Base-by-base conservation (phyloP, 352 stramenopile species). In the Pythium angustatum region DNA sequence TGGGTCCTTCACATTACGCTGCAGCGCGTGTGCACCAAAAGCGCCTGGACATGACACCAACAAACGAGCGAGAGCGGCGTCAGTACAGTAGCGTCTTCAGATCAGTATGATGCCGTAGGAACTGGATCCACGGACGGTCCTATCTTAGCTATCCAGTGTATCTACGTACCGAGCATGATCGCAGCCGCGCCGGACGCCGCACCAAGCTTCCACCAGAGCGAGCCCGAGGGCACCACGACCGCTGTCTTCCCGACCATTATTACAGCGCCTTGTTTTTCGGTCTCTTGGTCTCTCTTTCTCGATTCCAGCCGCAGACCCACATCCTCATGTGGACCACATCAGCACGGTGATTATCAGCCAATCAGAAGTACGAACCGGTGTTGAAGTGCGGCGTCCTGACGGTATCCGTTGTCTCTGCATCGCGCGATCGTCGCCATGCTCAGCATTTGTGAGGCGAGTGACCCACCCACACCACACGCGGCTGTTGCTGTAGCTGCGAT, bases 121-220 rank as follows among this genome's bases (percentile, higher is more conserved):
- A n/a, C n/a, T n/a, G n/a, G n/a, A n/a, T n/a, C n/a, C n/a, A n/a
- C n/a, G n/a, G n/a, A n/a, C n/a, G n/a, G n/a, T n/a, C n/a, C n/a
- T n/a, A n/a, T n/a, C n/a, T n/a, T n/a, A n/a, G n/a, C n/a, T n/a
- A n/a, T n/a, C n/a, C n/a, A n/a, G n/a, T n/a, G n/a, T n/a, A n/a
- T n/a, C n/a, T 3, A 53, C 28, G 17, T 19, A 70, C 68, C 58
- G 9, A 75, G 58, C 28, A 68, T 53, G 38, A 69, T 66, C 30
- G 78, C 83, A 19, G 77, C 83, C 31, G 84, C 86, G 50, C 86
- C 86, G 4, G 83, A 90, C 19, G 91, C 30, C 0, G 84, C 84
- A 51, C 82, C 86, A 5, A 91, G 41, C 66, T 92, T 91, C 84
- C 83, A 94, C 86, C 86, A 94, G 52, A 88, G 64, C 9, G 83